Base-by-base conservation (phyloP, 208 protist species). In the Endotrypanum monterogeii region DNA sequence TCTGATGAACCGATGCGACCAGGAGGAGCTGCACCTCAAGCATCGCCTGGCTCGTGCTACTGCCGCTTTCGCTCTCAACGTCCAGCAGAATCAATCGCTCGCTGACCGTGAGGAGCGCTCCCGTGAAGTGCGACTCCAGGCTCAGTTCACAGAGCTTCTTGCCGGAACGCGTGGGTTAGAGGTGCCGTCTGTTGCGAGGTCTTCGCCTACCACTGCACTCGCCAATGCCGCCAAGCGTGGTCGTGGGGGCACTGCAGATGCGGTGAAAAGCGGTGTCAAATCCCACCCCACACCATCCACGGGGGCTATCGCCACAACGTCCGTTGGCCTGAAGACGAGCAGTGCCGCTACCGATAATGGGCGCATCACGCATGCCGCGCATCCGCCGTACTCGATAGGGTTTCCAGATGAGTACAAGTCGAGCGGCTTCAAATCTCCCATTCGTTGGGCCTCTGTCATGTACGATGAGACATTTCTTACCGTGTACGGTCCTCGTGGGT, bases 361-460 rank as follows among this genome's bases (percentile, higher is more conserved):
- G 23, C 25, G 57, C 37, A 30, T 9, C 25, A n/a, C 62, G 54
- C 2, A 46, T 23, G 23, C 41, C 44, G 2, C 30, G 9, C 32
- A 41, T 30, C n/a, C 25, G 7, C 61, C 50, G 18, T 80, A 35
- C 14, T 18, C 65, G 4, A 52, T 86, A 16, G 87, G 86, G 28
- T 95, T 94, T 60, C 92, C 92, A 5, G 73, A 82, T 4, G 77
- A 89, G 0, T 96, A 85, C 78, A 79, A 74, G 60, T 62, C 55
- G n/a, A 93, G 88, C 46, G 86, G 86, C 46, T 94, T 96, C 78
- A 82, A 87, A 56, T 93, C 85, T 23, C 37, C 73, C 14, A 70
- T 80, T n/a, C 87, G 77, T 54, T 96, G 92, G 89, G 89, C 86
- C 9, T 81, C 87, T 6, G 87, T 91, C n/a, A 87, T 84, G 69